A percentile compares a stretch with the other conserved stretches of the same genome.
Evolutionary conservation across 306 rosid species (phyloP).

Genomic region (Castanea mollissima): DNA sequence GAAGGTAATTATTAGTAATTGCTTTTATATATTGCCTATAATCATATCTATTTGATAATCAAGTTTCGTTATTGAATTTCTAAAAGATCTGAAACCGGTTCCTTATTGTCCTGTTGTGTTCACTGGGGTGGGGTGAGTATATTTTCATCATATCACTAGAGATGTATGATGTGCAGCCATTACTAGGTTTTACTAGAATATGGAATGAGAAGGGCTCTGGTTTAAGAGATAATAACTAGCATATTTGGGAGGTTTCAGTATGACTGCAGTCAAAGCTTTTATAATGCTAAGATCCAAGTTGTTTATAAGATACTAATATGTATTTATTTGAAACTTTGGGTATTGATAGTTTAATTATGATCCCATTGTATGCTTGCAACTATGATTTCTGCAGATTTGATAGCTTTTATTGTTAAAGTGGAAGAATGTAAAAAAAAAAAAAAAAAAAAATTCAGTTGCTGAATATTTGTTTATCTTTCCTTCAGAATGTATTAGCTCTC

Average conservation of each 20-base stretch:
- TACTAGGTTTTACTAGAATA: too few relatives aligned
- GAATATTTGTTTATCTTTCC: not conserved
- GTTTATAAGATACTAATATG: not conserved
- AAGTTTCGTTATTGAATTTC: not conserved
- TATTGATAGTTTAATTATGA: not conserved
- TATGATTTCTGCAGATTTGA: not conserved
- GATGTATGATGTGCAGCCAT: not conserved
- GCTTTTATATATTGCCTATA: not conserved
- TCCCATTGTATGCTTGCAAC: not conserved
- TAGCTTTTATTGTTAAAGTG: not conserved
- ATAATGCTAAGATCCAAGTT: not conserved
- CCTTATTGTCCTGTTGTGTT: not conserved
- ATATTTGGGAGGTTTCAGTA: not conserved
- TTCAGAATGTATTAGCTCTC: slow-evolving; percentile 59
- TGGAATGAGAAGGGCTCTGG: not conserved
- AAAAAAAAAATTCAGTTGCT: not conserved
- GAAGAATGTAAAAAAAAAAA: not conserved
- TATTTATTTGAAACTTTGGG: not conserved
- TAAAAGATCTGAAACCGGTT: not conserved
- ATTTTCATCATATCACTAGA: not conserved
- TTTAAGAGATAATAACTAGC: not conserved
- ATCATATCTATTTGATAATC: not conserved
- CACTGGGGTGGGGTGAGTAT: not conserved
- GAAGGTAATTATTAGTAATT: slow-evolving; percentile 52
- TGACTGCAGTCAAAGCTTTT: not conserved